phyloP scores from a whole-genome alignment of 2,329 filamentous ascomycete species.

The Aspergillus unguis region DNA sequence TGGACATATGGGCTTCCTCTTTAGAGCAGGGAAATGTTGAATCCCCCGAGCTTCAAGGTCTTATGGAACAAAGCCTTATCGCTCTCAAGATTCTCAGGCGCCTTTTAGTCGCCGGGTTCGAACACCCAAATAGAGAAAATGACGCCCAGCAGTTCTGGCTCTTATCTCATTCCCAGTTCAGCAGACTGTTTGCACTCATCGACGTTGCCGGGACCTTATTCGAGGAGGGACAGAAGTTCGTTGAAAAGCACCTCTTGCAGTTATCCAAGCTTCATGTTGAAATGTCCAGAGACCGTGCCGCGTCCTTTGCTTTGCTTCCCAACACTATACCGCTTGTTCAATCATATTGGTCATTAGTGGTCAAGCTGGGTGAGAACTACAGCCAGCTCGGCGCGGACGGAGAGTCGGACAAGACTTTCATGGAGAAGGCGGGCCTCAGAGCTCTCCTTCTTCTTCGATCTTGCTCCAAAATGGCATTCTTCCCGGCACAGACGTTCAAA shows the following conservation, averaged over 20 bases:
- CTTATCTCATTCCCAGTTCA: slow-evolving; percentile 71
- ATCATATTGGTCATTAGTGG: slow-evolving; percentile 81
- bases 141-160: slow-evolving; percentile 78
- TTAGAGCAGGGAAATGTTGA: slow-evolving; percentile 58
- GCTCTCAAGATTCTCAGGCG: slow-evolving; percentile 77
- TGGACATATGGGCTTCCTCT: slow-evolving; percentile 64
- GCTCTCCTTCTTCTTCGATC: slow-evolving; percentile 77
- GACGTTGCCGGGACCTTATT: slow-evolving; percentile 56
- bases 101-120: slow-evolving; percentile 76
- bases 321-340: slow-evolving; percentile 72
- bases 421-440: slow-evolving; percentile 78
- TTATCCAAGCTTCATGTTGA: slow-evolving; percentile 88
- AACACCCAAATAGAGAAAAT: slow-evolving; percentile 73
- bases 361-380: slow-evolving; percentile 70
- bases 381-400: slow-evolving; percentile 43
- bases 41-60: slow-evolving; percentile 57
- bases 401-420: slow-evolving; percentile 53
- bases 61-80: slow-evolving; percentile 73
- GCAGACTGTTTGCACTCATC: slow-evolving; percentile 66
- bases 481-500: slow-evolving; percentile 75
- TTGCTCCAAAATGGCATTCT: slow-evolving; percentile 81
- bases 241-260: slow-evolving; percentile 86
- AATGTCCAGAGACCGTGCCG: slow-evolving; percentile 75
- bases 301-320: slow-evolving; percentile 78
- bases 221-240: slow-evolving; percentile 54